These are phyloP conservation scores for Pterocarpus macrocarpus DNA, from an alignment of 306 rosid species.

Conservation along the genomic window DNA sequence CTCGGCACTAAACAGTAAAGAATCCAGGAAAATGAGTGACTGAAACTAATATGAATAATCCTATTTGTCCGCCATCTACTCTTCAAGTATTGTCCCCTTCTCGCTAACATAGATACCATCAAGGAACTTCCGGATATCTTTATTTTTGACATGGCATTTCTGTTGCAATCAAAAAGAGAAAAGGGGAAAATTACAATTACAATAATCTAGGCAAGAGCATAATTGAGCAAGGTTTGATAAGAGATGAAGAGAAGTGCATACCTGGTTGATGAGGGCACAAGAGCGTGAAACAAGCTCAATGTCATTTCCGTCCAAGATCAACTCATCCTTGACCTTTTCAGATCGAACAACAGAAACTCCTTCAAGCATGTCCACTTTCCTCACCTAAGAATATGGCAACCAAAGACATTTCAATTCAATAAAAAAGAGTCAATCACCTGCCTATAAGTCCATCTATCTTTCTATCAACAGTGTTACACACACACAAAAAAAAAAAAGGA, in stretches of 20 bases:
- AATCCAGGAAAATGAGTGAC: neutral
- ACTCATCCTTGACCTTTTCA: conserved; percentile 89
- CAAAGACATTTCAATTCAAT: conserved; percentile 1
- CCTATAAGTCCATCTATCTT: neutral
- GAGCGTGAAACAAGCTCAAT: conserved; percentile 90
- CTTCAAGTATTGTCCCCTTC: conserved; percentile 66
- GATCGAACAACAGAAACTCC: conserved; percentile 73
- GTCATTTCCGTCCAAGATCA: conserved; percentile 87
- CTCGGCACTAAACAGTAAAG: neutral
- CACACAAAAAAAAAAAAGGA: too few relatives aligned
- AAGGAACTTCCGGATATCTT: conserved; percentile 85
- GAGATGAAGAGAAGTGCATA: neutral
- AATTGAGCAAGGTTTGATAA: neutral
- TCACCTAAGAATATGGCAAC: conserved; percentile 59
- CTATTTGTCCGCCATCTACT: conserved; percentile 44
- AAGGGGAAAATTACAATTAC: neutral
- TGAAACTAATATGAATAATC: conserved; percentile 30
- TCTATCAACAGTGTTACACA: too few relatives aligned
- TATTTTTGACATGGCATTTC: conserved; percentile 90
- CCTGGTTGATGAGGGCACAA: conserved; percentile 86
- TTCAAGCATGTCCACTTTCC: conserved; percentile 85
- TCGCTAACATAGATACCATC: conserved; percentile 89
- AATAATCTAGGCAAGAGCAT: neutral
- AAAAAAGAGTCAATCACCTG: neutral
- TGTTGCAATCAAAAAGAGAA: conserved; percentile 43